Evolutionary conservation across 345 rosid genomes (phyloP).

Genomic region (Barbarea vulgaris): DNA sequence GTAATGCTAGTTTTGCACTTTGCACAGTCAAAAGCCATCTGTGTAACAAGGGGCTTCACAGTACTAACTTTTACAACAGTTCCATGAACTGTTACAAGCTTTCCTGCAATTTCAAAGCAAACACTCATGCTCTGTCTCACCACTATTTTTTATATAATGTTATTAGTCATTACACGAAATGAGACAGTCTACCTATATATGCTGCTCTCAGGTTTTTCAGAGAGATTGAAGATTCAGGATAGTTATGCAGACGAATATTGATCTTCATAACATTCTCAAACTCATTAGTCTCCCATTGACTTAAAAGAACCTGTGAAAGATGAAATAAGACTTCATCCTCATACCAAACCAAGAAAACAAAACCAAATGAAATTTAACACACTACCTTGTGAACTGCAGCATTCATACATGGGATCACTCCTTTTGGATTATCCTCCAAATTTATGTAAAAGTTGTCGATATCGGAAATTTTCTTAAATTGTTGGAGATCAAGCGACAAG

Average conservation of each 20-base stretch:
- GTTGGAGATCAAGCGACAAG: slow-evolving; percentile 71
- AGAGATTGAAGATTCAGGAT: slow-evolving; percentile 81
- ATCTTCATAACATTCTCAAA: slow-evolving; percentile 60
- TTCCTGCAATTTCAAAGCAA: slow-evolving; percentile 56
- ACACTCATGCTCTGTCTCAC: slow-evolving; percentile 11
- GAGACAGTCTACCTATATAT: slow-evolving; percentile 69
- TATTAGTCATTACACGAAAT: neutral
- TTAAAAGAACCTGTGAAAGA: slow-evolving; percentile 49
- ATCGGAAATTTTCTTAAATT: slow-evolving; percentile 58
- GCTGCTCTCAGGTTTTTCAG: slow-evolving; percentile 92
- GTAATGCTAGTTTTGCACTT: slow-evolving; percentile 69
- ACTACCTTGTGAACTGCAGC: slow-evolving; percentile 88
- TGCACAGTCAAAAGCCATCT: slow-evolving; percentile 73
- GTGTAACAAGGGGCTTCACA: slow-evolving; percentile 79
- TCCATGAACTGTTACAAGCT: slow-evolving; percentile 90
- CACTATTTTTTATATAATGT: neutral
- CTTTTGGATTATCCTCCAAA: slow-evolving; percentile 75
- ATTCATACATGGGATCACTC: slow-evolving; percentile 71
- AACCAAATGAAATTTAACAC: neutral
- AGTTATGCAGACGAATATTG: slow-evolving; percentile 71
- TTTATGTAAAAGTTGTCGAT: slow-evolving; percentile 56
- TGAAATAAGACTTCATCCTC: slow-evolving; percentile 8
- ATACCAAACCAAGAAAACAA: slow-evolving; percentile 18
- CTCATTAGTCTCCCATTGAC: slow-evolving; percentile 42
- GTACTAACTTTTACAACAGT: slow-evolving; percentile 88